Evolutionary conservation across 75 land plant genomes (phyloP).

Genomic region (Selaginella moellendorffii): DNA sequence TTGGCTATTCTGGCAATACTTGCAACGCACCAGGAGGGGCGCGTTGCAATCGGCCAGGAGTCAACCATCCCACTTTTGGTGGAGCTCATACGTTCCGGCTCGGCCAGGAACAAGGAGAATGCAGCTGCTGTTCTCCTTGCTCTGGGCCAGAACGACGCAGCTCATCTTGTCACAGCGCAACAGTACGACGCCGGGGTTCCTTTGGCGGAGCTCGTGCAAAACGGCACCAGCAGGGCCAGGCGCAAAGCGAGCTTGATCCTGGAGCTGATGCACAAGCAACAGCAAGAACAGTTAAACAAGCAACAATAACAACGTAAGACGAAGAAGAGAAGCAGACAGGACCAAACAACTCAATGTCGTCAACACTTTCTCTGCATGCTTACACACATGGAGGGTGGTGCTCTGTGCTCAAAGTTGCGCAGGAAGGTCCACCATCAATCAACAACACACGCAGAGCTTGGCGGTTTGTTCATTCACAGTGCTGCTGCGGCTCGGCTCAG

Average conservation of each 20-base stretch:
- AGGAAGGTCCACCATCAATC: no score
- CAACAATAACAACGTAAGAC: no score
- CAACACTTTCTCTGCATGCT: no score
- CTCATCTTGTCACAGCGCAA: constrained; percentile 19
- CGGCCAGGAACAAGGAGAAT: constrained; percentile 77
- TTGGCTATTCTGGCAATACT: constrained; percentile 67
- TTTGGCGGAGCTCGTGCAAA: constrained; percentile 35
- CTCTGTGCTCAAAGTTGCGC: no score
- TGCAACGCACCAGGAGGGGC: constrained; percentile 37
- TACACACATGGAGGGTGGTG: no score
- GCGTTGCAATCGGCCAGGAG: constrained; percentile 34
- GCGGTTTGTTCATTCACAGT: no score
- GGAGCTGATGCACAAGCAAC: constrained; percentile 31
- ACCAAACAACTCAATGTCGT: no score
- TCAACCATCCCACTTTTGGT: constrained; percentile 39
- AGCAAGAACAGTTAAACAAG: not conserved
- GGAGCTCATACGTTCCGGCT: constrained; percentile 38
- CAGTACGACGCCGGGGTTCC: constrained; percentile 34
- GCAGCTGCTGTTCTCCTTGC: constrained; percentile 70
- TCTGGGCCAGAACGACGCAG: constrained; percentile 25
- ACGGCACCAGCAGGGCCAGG: constrained; percentile 62
- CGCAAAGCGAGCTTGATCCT: constrained; percentile 47
- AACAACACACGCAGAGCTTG: no score
- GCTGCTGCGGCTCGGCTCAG: no score
- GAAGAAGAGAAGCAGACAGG: no score